Evolutionary conservation across 345 rosid genomes (phyloP).

Genomic region (Zanthoxylum bungeanum): DNA sequence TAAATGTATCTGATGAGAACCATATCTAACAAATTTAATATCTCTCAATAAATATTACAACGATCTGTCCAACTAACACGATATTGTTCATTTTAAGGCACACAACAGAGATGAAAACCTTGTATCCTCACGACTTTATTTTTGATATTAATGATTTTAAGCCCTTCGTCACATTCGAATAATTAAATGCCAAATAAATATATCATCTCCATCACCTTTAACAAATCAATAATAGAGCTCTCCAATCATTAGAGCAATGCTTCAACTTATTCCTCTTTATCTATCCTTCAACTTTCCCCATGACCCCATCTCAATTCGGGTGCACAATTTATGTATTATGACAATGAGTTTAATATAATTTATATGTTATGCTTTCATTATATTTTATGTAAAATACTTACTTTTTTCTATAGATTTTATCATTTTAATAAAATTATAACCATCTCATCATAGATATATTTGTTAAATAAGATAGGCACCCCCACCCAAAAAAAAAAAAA

Average conservation of each 20-base stretch:
- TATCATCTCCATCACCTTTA: background rate
- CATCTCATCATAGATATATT: background rate
- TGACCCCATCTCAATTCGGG: background rate
- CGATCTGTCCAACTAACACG: too few relatives aligned
- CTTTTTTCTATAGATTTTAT: background rate
- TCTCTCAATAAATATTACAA: too few relatives aligned
- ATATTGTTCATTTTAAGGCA: too few relatives aligned
- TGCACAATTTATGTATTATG: background rate
- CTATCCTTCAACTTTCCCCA: constrained; percentile 9
- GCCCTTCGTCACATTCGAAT: too few relatives aligned
- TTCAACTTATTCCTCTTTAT: constrained; percentile 20
- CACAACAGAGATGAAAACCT: too few relatives aligned
- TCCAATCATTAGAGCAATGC: constrained; percentile 34
- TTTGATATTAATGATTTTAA: too few relatives aligned
- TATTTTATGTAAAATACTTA: background rate
- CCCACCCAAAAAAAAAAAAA: too few relatives aligned
- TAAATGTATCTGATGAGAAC: too few relatives aligned
- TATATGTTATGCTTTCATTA: background rate
- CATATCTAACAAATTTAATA: too few relatives aligned
- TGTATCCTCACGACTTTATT: background rate
- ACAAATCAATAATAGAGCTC: constrained; percentile 26
- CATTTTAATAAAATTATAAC: too few relatives aligned
- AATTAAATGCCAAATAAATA: background rate
- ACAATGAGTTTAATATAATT: background rate
- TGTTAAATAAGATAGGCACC: background rate